Evolutionary conservation across 352 stramenopile species (phyloP).

Genomic region (Phytophthora vignae): DNA sequence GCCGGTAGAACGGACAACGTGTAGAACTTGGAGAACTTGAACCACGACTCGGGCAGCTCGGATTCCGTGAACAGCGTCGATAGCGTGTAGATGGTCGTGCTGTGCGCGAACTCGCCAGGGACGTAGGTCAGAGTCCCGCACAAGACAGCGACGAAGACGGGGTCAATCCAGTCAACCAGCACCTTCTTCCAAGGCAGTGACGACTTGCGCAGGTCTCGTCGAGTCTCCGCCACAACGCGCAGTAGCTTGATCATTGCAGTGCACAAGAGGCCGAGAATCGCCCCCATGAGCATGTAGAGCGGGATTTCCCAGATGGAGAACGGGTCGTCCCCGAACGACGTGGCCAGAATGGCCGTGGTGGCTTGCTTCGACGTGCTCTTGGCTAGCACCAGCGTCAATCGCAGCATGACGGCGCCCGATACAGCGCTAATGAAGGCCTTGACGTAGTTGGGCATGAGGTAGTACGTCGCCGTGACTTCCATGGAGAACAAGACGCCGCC

Average conservation of each 20-base stretch:
- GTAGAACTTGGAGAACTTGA: conserved; percentile 62
- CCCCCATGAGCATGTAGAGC: conserved; percentile 59
- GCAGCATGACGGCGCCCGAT: conserved; percentile 68
- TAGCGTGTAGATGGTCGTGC: conserved; percentile 58
- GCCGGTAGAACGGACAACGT: conserved; percentile 47
- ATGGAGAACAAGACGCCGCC: conserved; percentile 94
- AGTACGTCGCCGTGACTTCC: conserved; percentile 90
- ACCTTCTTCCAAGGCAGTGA: conserved; percentile 44
- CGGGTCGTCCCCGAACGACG: conserved; percentile 41
- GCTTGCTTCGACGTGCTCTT: conserved; percentile 52
- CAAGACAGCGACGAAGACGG: conserved; percentile 59
- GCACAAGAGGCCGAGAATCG: conserved; percentile 53
- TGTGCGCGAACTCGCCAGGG: conserved; percentile 61
- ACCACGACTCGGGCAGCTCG: conserved; percentile 47
- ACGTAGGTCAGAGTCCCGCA: conserved; percentile 69
- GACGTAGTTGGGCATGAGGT: conserved; percentile 87
- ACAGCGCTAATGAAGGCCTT: conserved; percentile 86
- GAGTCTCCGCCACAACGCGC: conserved; percentile 48
- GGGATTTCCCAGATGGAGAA: conserved; percentile 69
- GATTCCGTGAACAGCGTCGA: conserved; percentile 58
- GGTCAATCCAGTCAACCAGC: conserved; percentile 65
- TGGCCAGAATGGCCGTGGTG: conserved; percentile 47
- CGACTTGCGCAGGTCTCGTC: conserved; percentile 32
- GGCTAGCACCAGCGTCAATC: conserved; percentile 58
- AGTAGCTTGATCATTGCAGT: conserved; percentile 56